Percentiles rank a stretch among this genome's conserved stretches.
Evolutionary conservation across 2,329 filamentous ascomycete species (phyloP).

Genomic region (Xylaria sp.): DNA sequence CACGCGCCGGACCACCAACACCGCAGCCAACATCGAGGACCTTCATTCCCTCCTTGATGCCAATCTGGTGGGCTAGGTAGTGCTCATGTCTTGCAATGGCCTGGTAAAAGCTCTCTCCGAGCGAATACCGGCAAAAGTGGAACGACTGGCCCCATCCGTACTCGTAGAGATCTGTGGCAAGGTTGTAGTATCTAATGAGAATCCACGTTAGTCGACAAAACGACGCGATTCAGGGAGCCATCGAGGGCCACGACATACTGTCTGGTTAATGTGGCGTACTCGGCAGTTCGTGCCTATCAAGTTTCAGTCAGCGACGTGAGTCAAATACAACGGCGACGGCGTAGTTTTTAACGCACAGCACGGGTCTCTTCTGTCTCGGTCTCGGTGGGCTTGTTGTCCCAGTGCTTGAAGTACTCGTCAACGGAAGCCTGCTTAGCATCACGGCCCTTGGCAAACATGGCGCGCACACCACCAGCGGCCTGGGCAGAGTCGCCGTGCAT

Average conservation of each 20-base stretch:
- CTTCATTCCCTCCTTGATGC: constrained; percentile 77
- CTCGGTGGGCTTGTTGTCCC: constrained; percentile 75
- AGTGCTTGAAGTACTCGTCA: constrained; percentile 94
- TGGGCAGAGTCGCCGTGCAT: constrained; percentile 71
- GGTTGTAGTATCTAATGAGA: constrained; percentile 78
- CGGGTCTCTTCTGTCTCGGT: constrained; percentile 79
- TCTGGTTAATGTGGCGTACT: constrained; percentile 90
- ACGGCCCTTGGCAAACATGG: constrained; percentile 78
- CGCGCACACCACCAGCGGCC: constrained; percentile 66
- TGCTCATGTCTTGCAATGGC: constrained; percentile 96
- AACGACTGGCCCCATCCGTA: constrained; percentile 95
- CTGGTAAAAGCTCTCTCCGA: constrained; percentile 80
- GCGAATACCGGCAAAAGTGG: constrained; percentile 93
- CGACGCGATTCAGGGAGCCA: background rate
- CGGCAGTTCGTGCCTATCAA: constrained; percentile 66
- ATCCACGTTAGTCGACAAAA: background rate
- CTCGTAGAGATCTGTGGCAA: constrained; percentile 94
- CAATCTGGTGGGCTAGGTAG: constrained; percentile 87
- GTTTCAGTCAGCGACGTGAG: constrained; percentile 5
- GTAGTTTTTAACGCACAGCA: constrained; percentile 52
- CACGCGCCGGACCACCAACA: constrained; percentile 88
- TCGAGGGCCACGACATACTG: constrained; percentile 56
- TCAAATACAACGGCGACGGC: background rate
- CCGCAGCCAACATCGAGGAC: constrained; percentile 96
- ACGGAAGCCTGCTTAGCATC: constrained; percentile 73